Evolutionary conservation across 352 stramenopile species (phyloP), one percentile per base, ranked within the genome.

Genomic region (Phytophthora citrophthora): DNA sequence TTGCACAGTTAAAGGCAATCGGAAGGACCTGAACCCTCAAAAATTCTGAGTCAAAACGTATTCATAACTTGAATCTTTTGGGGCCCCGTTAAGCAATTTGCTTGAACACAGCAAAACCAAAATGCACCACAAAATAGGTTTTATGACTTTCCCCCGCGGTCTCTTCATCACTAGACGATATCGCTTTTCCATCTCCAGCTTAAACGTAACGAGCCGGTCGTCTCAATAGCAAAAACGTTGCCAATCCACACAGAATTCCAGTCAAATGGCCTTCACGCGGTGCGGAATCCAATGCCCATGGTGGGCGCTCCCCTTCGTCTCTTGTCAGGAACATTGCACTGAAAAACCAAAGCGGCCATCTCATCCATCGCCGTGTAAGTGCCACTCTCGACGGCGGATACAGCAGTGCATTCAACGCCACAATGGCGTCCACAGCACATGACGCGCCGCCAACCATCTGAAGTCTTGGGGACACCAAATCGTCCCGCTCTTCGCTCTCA

Each of bases 361-460:
- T 50, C 51, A 56, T 56, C 64, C 56, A 72, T 5, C n/a, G 39
- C 15, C 56, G 41, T 16, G 64, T 46, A 2, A 72, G 49, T 26
- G 57, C 57, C 20, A 72, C 56, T 32, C 51, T 41, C 5, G 57
- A 72, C 12, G 64, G 64, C 32, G 57, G 64, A 13, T 72, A 72
- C 57, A 72, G 16, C 34, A 72, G 18, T n/a, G 57, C 64, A 44
- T 72, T 72, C 26, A 72, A 45, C 31, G 64, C 59, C 50, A 72
- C 64, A 29, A 72, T 23, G 64, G 49, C 55, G 38, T 72, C 57
- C 27, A 63, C 51, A 1, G 64, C 51, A 46, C 49, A 51, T 15
- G 57, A 58, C 13, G 41, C 24, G 3, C 64, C 64, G 27, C 64
- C 57, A 10, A 39, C 16, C 12, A 57, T 20, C 29, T 50, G 50